A percentile compares a stretch with the other conserved stretches of the same genome.
Evolutionary conservation across 2,329 filamentous ascomycete genomes (phyloP).

Genomic region (Calonectria ilicicola): DNA sequence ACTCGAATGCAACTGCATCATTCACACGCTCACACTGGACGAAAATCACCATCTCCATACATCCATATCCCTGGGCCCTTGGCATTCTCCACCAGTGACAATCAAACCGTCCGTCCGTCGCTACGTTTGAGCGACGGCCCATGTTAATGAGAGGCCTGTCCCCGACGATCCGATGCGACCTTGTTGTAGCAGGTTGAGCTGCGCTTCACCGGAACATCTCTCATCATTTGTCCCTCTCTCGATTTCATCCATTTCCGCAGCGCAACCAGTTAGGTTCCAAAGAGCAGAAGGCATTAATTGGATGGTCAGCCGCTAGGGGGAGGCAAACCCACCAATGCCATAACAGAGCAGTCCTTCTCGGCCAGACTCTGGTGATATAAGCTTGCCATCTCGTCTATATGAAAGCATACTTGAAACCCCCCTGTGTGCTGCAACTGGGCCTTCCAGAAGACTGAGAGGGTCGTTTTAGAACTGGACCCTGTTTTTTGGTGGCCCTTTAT

Average conservation of each 20-base stretch:
- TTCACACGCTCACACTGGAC: background rate
- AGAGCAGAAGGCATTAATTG: background rate
- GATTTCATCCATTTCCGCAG: background rate
- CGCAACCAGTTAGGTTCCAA: background rate
- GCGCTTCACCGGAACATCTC: background rate
- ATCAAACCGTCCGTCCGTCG: background rate
- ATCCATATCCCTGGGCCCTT: background rate
- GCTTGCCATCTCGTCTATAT: background rate
- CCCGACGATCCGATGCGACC: constrained; percentile 6
- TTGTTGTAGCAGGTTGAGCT: background rate
- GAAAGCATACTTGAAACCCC: background rate
- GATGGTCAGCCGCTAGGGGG: background rate
- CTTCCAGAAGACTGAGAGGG: background rate
- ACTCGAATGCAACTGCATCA: background rate
- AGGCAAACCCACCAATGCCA: background rate
- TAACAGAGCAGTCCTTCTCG: background rate
- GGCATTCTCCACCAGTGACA: background rate
- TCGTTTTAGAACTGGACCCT: background rate
- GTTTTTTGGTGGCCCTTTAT: background rate
- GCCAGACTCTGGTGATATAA: background rate
- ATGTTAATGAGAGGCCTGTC: background rate
- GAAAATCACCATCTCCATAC: background rate
- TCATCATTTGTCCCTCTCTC: background rate
- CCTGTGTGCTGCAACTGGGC: background rate
- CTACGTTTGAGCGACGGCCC: constrained; percentile 8